Evolutionary conservation across 805 yeast species (phyloP), one percentile per base, ranked within the genome.

Genomic region (Saturnispora serradocipensis): DNA sequence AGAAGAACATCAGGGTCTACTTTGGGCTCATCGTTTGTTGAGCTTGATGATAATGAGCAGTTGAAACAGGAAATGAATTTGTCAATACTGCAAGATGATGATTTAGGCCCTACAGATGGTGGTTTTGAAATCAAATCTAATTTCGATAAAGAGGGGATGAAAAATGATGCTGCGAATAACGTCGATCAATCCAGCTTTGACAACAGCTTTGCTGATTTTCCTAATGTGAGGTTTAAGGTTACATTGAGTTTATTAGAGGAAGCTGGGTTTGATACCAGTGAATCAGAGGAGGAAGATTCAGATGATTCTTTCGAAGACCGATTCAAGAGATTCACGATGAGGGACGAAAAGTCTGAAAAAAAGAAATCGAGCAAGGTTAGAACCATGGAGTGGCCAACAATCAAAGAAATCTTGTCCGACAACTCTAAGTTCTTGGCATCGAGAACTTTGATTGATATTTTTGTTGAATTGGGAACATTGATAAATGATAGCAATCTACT

Each of bases 401-500:
- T 84, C 44, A 86, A 80, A 58, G 76, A 74, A 45, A 61, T 83
- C 51, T 78, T 82, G 0, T 73, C 81, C 0, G 78, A 83, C 2
- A 69, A 73, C 49, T 38, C 48, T 24, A 18, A 30, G 9, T 24
- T 11, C 1, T 42, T 79, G 13, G 82, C 88, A 5, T 70, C 76
- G 13, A 82, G 78, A 53, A 66, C 69, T 43, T 69, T 80, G 5
- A 71, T 86, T 42, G 83, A 81, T 53, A 63, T 80, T 45, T 75
- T 85, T 43, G 79, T 77, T 58, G 87, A 86, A 56, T 68, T 78
- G 4, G 81, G 84, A 0, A 77, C 81, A 0, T 63, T 82, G 43
- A 79, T 79, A 0, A 76, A 81, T 54, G 91, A 86, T 60, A 70
- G 81, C 67, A 81, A 82, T 58, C 64, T 86, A 53, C 74, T 84